These are phyloP conservation scores for Ramaria sp. DNA, from an alignment of 768 basidiomycete species.

Conservation along the genomic window DNA sequence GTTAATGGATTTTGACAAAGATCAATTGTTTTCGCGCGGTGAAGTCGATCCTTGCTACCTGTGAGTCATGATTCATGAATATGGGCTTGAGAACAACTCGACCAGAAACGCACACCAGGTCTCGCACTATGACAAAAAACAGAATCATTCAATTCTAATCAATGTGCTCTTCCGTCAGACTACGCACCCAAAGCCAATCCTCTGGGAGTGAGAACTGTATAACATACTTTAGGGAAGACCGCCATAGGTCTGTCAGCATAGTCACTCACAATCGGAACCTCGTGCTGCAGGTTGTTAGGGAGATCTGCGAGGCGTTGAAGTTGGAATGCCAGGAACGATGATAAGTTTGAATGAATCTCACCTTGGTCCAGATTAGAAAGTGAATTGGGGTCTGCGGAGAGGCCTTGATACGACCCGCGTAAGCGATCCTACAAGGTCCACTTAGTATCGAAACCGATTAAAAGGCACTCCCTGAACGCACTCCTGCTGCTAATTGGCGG, in stretches of 20 bases:
- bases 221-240: conserved; percentile 1
- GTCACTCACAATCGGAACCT: conserved; percentile 81
- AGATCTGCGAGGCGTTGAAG: conserved; percentile 40
- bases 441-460: background rate
- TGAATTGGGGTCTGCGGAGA: conserved; percentile 92
- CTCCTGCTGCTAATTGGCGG: conserved; percentile 70
- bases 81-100: background rate
- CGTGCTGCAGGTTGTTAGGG: conserved; percentile 87
- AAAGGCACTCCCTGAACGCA: conserved; percentile 18
- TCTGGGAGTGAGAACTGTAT: conserved; percentile 73
- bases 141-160: background rate
- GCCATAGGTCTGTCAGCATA: background rate
- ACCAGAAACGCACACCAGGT: conserved; percentile 75
- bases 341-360: conserved; percentile 15
- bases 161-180: background rate
- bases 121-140: conserved; percentile 55
- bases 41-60: conserved; percentile 76
- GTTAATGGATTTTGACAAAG: conserved; percentile 95
- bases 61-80: background rate
- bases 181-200: conserved; percentile 91
- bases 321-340: background rate
- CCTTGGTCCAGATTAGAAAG: conserved; percentile 94
- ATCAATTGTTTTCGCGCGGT: conserved; percentile 83
- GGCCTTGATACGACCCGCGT: conserved; percentile 82
- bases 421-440: conserved; percentile 56